Conservation (phyloP, 2,329 filamentous ascomycete genomes). For the Rutstroemia sydowiana region DNA sequence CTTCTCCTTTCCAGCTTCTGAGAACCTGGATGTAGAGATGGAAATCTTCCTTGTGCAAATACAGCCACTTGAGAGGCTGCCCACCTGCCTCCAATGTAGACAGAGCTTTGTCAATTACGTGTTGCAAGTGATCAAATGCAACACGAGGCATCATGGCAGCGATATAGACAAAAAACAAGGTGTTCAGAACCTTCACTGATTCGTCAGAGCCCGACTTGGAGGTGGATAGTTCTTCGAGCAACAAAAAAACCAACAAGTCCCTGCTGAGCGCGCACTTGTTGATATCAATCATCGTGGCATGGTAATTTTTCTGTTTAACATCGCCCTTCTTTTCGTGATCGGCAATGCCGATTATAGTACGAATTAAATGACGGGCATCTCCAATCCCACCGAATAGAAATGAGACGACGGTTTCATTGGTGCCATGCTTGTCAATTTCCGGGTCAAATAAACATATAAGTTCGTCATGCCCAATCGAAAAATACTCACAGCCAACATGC, state of each 20-base stretch:
- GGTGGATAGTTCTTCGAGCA: background rate
- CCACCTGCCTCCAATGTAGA: background rate
- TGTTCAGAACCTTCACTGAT: slow-evolving; percentile 4
- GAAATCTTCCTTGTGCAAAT: slow-evolving; percentile 2
- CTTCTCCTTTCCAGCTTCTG: background rate
- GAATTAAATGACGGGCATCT: slow-evolving; percentile 10
- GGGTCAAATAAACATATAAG: background rate
- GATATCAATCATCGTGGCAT: slow-evolving; percentile 14
- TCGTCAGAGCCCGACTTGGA: slow-evolving; percentile 5
- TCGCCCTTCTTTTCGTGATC: slow-evolving; percentile 1
- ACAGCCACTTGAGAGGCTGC: slow-evolving; percentile 4
- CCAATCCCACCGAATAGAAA: slow-evolving; percentile 14
- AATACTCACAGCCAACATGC: background rate
- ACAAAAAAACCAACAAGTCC: slow-evolving; percentile 13
- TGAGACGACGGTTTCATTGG: background rate
- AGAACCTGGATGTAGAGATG: background rate
- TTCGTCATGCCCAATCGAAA: slow-evolving; percentile 5
- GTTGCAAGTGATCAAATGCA: slow-evolving; percentile 11
- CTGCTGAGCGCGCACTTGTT: slow-evolving; percentile 8
- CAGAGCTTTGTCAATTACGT: background rate
- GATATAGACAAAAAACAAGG: slow-evolving; percentile 13
- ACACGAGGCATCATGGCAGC: slow-evolving; percentile 11
- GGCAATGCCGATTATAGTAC: slow-evolving; percentile 5
- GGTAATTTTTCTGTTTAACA: slow-evolving; percentile 7
- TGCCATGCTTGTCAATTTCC: background rate